phyloP scores from a whole-genome alignment of 495 filamentous ascomycete species.

The Aspergillus egyptiacus region DNA sequence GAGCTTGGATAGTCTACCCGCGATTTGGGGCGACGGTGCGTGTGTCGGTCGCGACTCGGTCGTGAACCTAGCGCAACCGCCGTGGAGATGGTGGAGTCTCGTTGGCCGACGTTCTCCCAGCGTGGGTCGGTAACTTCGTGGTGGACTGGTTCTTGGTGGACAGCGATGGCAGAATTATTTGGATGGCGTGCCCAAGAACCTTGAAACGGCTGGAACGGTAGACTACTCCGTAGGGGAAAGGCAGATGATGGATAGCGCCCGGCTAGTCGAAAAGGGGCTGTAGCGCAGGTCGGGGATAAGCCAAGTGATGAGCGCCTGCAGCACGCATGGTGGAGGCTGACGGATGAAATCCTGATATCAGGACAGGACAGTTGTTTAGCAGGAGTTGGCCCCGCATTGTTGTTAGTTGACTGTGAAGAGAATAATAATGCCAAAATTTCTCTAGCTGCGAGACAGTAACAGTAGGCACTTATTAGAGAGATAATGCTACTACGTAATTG shows the following conservation, averaged over 20 bases:
- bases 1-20: slow-evolving; percentile 44
- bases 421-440: too few relatives aligned
- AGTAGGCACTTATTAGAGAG: too few relatives aligned
- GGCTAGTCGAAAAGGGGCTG: slow-evolving; percentile 26
- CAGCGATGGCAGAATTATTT: slow-evolving; percentile 20
- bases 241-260: slow-evolving; percentile 14
- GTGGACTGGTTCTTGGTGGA: slow-evolving; percentile 16
- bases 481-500: background rate
- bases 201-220: slow-evolving; percentile 30
- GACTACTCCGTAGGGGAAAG: slow-evolving; percentile 5
- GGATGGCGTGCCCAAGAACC: slow-evolving; percentile 41
- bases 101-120: slow-evolving; percentile 22
- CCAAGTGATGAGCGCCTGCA: too few relatives aligned
- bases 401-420: too few relatives aligned
- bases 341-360: slow-evolving; percentile 8
- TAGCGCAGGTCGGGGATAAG: slow-evolving; percentile 37
- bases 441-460: too few relatives aligned
- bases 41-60: slow-evolving; percentile 20
- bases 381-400: too few relatives aligned
- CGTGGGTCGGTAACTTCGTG: slow-evolving; percentile 13
- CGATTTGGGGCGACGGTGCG: slow-evolving; percentile 30
- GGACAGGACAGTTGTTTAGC: too few relatives aligned
- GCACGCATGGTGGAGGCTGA: slow-evolving; percentile 18
- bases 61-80: slow-evolving; percentile 39
- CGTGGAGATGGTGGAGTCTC: slow-evolving; percentile 37